Base-by-base conservation (phyloP, 2,329 filamentous ascomycete species). In the Alternaria alternata region DNA sequence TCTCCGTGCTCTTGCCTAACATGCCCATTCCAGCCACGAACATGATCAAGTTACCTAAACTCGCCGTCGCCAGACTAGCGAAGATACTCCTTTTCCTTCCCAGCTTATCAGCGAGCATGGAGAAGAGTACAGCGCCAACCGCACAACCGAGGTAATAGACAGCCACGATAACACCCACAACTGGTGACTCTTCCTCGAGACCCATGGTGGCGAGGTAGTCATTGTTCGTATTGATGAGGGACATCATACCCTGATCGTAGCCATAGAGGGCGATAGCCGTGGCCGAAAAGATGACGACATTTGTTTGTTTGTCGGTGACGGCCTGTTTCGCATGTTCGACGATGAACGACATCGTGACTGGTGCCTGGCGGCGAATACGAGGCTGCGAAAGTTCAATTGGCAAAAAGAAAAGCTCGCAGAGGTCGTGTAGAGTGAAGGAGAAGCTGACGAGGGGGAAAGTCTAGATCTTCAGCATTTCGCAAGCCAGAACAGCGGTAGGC, bases 61-160 rank as follows among this genome's bases (percentile, higher is more conserved):
- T 79, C 1, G 85, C 84, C 0, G 81, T 83, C 0, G 82, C 81
- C 8, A 88, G 78, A 66, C 85, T 88, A 9, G 78, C 77, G 63
- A 87, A 86, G 42, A 89, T 86, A 18, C 81, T 82, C 34, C 80
- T 81, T 70, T 86, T 88, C 11, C 86, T 80, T 7, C 86, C 86
- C 51, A 80, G 79, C 44, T 71, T 77, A 64, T 89, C 86, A 6
- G 86, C 85, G 22, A 85, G 76, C 67, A 78, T 81, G n/a, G 83
- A 86, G 62, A 87, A 86, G 20, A 87, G 64, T 1, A 88, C 82
- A 2, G 86, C 85, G 14, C 87, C 86, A 3, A 85, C 73, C 4
- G 86, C 81, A 65, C 86, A 88, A n/a, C 86, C 86, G 6, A 89
- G 82, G 65, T 89, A 89, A 78, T 88, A 89, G 30, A 88, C 80